Conservation (phyloP, 345 rosid species). For the Eucalyptus pumila region DNA sequence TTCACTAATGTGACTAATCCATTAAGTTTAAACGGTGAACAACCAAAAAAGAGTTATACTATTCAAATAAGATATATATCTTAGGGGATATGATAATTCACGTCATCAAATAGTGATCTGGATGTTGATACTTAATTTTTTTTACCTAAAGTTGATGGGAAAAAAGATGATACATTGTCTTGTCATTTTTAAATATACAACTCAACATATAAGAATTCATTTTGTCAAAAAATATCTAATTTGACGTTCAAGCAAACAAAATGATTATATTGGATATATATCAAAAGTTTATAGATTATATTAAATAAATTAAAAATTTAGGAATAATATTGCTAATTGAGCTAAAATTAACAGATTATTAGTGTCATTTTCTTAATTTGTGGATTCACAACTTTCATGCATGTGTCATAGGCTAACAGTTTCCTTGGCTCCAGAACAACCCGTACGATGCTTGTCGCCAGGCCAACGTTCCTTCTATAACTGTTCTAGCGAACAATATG, state of each 20-base stretch:
- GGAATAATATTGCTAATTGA: not conserved
- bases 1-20: not conserved
- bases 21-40: not conserved
- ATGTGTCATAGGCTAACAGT: accelerated
- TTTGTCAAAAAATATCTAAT: not conserved
- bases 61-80: not conserved
- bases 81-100: not conserved
- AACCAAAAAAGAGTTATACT: not conserved
- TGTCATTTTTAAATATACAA: too few relatives aligned
- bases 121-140: not conserved
- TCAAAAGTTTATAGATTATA: not conserved
- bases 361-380: not conserved
- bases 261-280: not conserved
- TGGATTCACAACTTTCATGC: not conserved
- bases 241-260: accelerated
- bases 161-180: not conserved
- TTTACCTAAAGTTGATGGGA: accelerated
- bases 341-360: too few relatives aligned
- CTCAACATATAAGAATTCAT: too few relatives aligned
- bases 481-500: accelerated
- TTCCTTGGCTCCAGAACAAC: accelerated
- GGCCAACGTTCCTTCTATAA: accelerated
- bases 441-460: accelerated
- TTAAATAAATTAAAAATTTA: not conserved
- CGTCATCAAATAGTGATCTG: not conserved